A percentile compares a stretch with the other conserved stretches of the same genome.
These are phyloP conservation scores for Diddensiella santjacobensis DNA, from an alignment of 805 yeast species.

Conservation along the genomic window DNA sequence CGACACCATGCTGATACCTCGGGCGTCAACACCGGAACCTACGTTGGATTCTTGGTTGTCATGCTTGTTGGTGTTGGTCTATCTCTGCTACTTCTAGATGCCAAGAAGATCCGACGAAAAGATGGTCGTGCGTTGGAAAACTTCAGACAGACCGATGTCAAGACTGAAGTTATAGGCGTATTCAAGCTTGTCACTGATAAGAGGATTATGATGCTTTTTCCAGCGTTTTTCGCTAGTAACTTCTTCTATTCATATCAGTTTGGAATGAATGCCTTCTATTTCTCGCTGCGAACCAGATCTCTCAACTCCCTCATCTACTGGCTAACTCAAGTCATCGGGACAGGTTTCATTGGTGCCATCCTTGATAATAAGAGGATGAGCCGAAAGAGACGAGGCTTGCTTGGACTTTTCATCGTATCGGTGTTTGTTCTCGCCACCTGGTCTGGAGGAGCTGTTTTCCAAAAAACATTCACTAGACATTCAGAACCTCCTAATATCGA, in stretches of 20 bases:
- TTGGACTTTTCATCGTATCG: conserved; percentile 46
- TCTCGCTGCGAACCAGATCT: conserved; percentile 53
- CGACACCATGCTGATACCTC: conserved; percentile 31
- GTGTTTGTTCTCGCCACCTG: conserved; percentile 42
- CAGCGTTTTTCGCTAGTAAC: conserved; percentile 54
- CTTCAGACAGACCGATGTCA: conserved; percentile 34
- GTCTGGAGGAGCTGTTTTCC: conserved; percentile 33
- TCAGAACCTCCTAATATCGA: conserved; percentile 33
- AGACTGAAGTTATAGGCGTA: conserved; percentile 36
- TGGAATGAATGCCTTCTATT: conserved; percentile 49
- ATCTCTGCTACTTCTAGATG: conserved; percentile 33
- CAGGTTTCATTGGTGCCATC: conserved; percentile 43
- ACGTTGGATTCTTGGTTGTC: conserved; percentile 48
- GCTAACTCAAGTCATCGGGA: conserved; percentile 55
- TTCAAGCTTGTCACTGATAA: conserved; percentile 38
- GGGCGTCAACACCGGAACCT: conserved; percentile 42
- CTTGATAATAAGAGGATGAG: conserved; percentile 42
- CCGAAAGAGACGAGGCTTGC: conserved; percentile 46
- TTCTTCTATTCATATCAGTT: conserved; percentile 59
- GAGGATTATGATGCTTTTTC: conserved; percentile 46
- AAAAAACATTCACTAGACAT: conserved; percentile 16
- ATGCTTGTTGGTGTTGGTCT: conserved; percentile 44
- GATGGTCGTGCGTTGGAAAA: conserved; percentile 45
- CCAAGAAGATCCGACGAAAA: conserved; percentile 39
- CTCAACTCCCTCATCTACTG: conserved; percentile 49